Base-by-base conservation (phyloP, 2,329 filamentous ascomycete genomes). In the Epichloe gansuensis region DNA sequence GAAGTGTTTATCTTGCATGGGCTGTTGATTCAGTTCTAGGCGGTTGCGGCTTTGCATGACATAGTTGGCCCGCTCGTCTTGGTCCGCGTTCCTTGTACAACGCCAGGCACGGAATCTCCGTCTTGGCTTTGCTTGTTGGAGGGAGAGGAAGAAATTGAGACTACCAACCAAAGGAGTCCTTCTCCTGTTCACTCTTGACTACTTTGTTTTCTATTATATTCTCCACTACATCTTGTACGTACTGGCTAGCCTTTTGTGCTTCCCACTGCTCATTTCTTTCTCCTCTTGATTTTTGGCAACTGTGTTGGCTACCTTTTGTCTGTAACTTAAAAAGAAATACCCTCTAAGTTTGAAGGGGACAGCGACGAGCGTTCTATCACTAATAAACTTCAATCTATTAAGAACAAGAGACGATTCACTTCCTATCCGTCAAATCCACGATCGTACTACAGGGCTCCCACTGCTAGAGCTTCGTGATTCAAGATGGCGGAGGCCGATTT, bases 401-500 rank as follows among this genome's bases (percentile, higher is more conserved):
- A 40, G 47, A 42, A 12, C 47, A 50, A 27, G 43, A 40, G 39
- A 36, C 44, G 48, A 53, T 17, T 47, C 25, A 47, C 27, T 34
- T 50, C 39, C 17, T 31, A 35, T 34, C 34, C 15, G 39, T 31
- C 31, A 31, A 31, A 17, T 12, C 21, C 15, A 23, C 27, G 42
- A 35, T 41, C 51, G 25, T 49, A 38, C 36, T 15, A 36, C 13
- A 44, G 21, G 39, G 7, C 31, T 43, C n/a, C 4, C 5, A 34
- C 36, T 35, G n/a, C 12, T 23, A 13, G 25, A 36, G 7, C 17
- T 27, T 36, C n/a, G 49, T 45, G 42, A 49, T 40, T 49, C 62
- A 68, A 61, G 49, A 85, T 85, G 82, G 79, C 81, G 59, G 82
- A 85, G 61, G 81, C 84, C 61, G 81, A 84, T 60, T 85, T 83